A percentile compares a stretch with the other conserved stretches of the same genome.
Conservation (phyloP, 306 rosid genomes). For the Cucumis hystrix region DNA sequence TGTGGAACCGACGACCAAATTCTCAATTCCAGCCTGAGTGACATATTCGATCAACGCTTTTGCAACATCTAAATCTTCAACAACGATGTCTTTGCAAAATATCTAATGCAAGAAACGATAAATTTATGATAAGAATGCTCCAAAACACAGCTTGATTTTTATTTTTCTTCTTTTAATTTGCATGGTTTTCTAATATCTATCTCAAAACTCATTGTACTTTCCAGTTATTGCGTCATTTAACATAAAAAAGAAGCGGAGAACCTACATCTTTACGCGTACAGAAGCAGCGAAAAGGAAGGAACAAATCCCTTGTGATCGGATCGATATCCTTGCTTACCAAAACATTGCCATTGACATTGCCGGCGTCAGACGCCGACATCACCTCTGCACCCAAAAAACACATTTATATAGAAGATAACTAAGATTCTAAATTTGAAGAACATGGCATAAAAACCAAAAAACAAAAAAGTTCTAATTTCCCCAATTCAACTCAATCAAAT, state of each 20-base stretch:
- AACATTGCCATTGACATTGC: neutral
- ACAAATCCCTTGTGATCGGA: constrained; percentile 37
- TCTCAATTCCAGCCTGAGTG: constrained; percentile 49
- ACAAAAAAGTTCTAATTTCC: neutral
- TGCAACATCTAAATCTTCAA: constrained; percentile 59
- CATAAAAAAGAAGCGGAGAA: neutral
- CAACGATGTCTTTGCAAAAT: constrained; percentile 45
- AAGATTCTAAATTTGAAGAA: neutral
- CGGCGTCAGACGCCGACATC: neutral
- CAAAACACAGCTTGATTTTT: neutral
- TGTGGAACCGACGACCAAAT: constrained; percentile 69
- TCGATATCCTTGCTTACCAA: constrained; percentile 34
- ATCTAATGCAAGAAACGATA: constrained; percentile 27
- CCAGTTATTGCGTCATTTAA: neutral
- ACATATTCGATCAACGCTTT: constrained; percentile 56
- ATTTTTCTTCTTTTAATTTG: neutral
- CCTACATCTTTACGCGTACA: constrained; percentile 86
- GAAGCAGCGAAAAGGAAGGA: constrained; percentile 81
- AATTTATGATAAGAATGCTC: neutral
- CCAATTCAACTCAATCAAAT: neutral
- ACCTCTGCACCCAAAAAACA: constrained; percentile 19
- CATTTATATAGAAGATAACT: neutral
- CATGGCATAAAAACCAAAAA: neutral
- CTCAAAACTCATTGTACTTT: neutral
- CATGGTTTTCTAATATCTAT: neutral